Percentiles rank a stretch among this genome's conserved stretches.
phyloP scores from a whole-genome alignment of 106 monocot genomes.

The Ottelia alismoides region DNA sequence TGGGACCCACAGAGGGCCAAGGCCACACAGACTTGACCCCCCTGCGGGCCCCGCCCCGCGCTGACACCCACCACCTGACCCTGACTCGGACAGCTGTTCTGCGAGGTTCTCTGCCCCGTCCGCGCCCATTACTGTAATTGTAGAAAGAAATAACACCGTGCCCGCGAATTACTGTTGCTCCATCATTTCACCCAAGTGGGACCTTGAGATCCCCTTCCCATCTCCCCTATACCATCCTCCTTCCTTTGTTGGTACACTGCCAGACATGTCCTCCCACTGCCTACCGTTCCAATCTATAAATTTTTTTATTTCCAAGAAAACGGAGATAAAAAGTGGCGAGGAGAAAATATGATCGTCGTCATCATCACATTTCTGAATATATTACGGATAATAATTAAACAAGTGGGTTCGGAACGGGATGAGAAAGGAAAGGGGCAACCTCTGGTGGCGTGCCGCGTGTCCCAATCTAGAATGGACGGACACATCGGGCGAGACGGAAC shows the following conservation, averaged over 20 bases:
- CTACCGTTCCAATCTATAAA: not conserved
- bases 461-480: no score
- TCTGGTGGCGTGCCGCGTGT: not conserved
- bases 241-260: not conserved
- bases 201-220: not conserved
- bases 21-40: not conserved
- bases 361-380: not conserved
- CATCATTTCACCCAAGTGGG: not conserved
- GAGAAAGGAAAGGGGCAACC: not conserved
- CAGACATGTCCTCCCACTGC: not conserved
- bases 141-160: not conserved
- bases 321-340: not conserved
- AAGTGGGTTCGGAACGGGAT: not conserved
- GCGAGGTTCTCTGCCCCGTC: not conserved
- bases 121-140: not conserved
- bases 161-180: not conserved
- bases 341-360: not conserved
- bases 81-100: not conserved
- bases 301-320: not conserved
- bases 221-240: not conserved
- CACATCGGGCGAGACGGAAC: no score
- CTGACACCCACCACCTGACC: not conserved
- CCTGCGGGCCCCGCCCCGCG: not conserved
- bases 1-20: no score
- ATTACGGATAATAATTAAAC: not conserved